Evolutionary conservation across 768 basidiomycete genomes (phyloP).

Genomic region (Lentinula sp.): DNA sequence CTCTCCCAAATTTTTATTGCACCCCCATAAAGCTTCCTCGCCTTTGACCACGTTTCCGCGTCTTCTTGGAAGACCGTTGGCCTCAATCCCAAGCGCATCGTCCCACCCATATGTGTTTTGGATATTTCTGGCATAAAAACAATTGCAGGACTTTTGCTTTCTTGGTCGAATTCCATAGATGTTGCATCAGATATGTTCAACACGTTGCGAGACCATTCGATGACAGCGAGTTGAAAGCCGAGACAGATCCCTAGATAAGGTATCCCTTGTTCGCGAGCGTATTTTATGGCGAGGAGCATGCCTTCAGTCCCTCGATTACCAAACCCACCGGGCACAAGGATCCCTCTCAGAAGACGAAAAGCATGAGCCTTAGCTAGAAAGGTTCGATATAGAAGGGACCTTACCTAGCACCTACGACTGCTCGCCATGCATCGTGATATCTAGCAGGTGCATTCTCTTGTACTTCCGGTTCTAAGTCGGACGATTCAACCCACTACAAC

Average conservation of each 20-base stretch:
- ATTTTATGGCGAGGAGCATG: slow-evolving; percentile 97
- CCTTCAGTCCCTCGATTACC: slow-evolving; percentile 92
- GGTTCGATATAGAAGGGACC: slow-evolving; percentile 16
- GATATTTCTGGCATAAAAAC: slow-evolving; percentile 99
- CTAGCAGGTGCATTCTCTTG: slow-evolving; percentile 76
- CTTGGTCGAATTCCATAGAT: slow-evolving; percentile 72
- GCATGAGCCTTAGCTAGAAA: not conserved
- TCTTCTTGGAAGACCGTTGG: slow-evolving; percentile 82
- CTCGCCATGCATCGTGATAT: slow-evolving; percentile 95
- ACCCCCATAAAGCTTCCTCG: slow-evolving; percentile 79
- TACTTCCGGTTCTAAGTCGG: slow-evolving; percentile 77
- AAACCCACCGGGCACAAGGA: slow-evolving; percentile 97
- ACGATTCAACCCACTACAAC: slow-evolving; percentile 90
- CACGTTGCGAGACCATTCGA: slow-evolving; percentile 91
- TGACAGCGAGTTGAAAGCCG: slow-evolving; percentile 94
- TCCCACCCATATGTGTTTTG: slow-evolving; percentile 96
- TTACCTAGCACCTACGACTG: slow-evolving; percentile 84
- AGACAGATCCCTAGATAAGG: slow-evolving; percentile 97
- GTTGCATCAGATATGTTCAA: slow-evolving; percentile 69
- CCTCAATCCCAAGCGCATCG: slow-evolving; percentile 99
- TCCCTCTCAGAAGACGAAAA: slow-evolving; percentile 52
- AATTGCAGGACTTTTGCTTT: slow-evolving; percentile 65
- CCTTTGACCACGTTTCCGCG: slow-evolving; percentile 65
- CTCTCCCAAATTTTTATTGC: slow-evolving; percentile 87
- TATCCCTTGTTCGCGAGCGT: slow-evolving; percentile 90